Percentiles rank a stretch among this genome's conserved stretches.
Evolutionary conservation across 2,329 filamentous ascomycete genomes (phyloP).

Genomic region (Allantophomopsis cytisporea): DNA sequence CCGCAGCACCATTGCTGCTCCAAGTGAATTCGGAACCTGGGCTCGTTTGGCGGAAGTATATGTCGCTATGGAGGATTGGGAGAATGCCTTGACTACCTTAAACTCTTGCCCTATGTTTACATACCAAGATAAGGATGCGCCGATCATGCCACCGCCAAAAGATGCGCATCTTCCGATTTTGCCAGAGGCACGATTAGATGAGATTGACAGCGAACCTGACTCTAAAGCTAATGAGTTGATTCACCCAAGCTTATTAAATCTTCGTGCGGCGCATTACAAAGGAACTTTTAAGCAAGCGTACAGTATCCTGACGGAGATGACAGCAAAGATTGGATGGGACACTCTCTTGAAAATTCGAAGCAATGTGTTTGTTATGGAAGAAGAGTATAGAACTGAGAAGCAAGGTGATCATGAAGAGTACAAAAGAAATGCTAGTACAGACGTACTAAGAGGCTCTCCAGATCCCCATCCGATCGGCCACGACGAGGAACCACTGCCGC

Average conservation of each 20-base stretch:
- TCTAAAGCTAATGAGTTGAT: slow-evolving; percentile 73
- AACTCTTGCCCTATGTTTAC: slow-evolving; percentile 99
- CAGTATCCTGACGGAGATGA: slow-evolving; percentile 86
- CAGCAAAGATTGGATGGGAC: slow-evolving; percentile 94
- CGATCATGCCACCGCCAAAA: slow-evolving; percentile 83
- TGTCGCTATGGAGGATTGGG: slow-evolving; percentile 89
- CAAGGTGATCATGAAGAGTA: slow-evolving; percentile 31
- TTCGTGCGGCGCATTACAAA: slow-evolving; percentile 81
- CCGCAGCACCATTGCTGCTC: slow-evolving; percentile 84
- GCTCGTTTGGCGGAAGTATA: slow-evolving; percentile 88
- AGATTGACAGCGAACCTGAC: slow-evolving; percentile 86
- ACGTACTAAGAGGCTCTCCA: slow-evolving; percentile 61
- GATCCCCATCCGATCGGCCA: slow-evolving; percentile 34
- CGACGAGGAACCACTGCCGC: slow-evolving; percentile 5
- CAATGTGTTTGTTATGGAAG: slow-evolving; percentile 98
- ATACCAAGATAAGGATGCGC: slow-evolving; percentile 95
- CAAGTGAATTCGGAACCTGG: slow-evolving; percentile 96
- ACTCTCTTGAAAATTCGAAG: slow-evolving; percentile 88
- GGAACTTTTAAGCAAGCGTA: slow-evolving; percentile 96
- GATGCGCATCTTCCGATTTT: slow-evolving; percentile 79
- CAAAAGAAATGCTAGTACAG: slow-evolving; percentile 66
- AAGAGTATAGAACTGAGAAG: slow-evolving; percentile 89
- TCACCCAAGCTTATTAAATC: slow-evolving; percentile 70
- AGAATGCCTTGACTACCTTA: slow-evolving; percentile 82
- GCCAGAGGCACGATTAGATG: slow-evolving; percentile 79